Conservation (phyloP, 148 eudicot species). For the Rhododendron simsii region DNA sequence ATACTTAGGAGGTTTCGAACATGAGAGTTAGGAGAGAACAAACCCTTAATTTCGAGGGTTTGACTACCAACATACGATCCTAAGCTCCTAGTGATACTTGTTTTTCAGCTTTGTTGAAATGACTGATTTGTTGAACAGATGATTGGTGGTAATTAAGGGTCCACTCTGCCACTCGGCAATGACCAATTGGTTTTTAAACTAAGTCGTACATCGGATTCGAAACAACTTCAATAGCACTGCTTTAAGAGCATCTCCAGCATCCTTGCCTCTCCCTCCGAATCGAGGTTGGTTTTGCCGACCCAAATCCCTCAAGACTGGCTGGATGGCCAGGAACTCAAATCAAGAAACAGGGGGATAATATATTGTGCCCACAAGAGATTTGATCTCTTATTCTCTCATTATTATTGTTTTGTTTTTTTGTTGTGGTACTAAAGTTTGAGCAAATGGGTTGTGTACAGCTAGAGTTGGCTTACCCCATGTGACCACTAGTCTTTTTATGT, state of each 20-base stretch:
- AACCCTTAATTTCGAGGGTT: too few species aligned
- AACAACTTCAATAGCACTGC: too few species aligned
- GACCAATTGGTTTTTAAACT: background rate
- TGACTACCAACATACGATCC: too few species aligned
- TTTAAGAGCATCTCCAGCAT: too few species aligned
- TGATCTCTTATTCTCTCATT: background rate
- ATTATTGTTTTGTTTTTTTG: background rate
- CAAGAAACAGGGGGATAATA: background rate
- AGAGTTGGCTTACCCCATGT: slow-evolving; percentile 17
- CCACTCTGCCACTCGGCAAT: background rate
- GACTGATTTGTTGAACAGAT: background rate
- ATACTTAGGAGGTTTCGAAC: too few species aligned
- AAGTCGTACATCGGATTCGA: background rate
- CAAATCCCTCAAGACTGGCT: background rate
- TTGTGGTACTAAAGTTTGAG: background rate
- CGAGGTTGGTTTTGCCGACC: background rate
- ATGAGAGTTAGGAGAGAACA: too few species aligned
- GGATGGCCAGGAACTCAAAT: background rate
- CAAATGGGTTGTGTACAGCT: slow-evolving; percentile 16
- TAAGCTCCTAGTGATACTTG: background rate
- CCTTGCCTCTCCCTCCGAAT: too few species aligned
- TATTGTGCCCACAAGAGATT: background rate
- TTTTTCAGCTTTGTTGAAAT: background rate
- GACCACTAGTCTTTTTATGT: background rate
- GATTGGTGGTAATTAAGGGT: background rate